A percentile compares a stretch with the other conserved stretches of the same genome.
Evolutionary conservation across 192 early-diverging fungal species (phyloP).

Genomic region (Backusella parvicylindrica): DNA sequence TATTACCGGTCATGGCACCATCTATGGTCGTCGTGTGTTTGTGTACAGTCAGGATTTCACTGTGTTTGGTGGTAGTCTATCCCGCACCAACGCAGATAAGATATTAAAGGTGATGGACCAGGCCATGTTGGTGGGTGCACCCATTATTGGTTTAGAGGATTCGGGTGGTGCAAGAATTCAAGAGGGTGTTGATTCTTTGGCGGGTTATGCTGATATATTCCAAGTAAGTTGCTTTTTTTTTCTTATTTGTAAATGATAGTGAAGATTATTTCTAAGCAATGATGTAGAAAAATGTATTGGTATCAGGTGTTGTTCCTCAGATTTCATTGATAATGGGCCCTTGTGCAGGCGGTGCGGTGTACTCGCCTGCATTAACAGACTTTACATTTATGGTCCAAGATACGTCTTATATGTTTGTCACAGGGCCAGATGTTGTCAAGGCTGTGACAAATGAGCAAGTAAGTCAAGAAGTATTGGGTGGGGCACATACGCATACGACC

Average conservation of each 20-base stretch:
- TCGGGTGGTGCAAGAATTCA: constrained; percentile 98
- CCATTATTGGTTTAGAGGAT: constrained; percentile 94
- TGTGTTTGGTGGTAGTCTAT: constrained; percentile 87
- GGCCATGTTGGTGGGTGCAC: constrained; percentile 89
- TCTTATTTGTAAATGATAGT: neutral
- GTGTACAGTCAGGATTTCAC: constrained; percentile 95
- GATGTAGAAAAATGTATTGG: constrained; percentile 73
- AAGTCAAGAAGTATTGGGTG: constrained; percentile 93
- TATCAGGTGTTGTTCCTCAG: constrained; percentile 93
- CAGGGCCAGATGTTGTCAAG: constrained; percentile 96
- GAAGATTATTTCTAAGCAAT: neutral
- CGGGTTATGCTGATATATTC: constrained; percentile 96
- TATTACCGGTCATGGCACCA: constrained; percentile 92
- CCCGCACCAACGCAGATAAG: constrained; percentile 85
- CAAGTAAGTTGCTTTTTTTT: constrained; percentile 38
- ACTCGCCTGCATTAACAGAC: constrained; percentile 95
- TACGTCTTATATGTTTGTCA: constrained; percentile 95
- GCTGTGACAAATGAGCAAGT: constrained; percentile 93
- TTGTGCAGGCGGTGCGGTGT: constrained; percentile 96
- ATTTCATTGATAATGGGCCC: constrained; percentile 97
- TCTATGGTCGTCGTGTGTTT: constrained; percentile 88
- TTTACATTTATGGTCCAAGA: constrained; percentile 97
- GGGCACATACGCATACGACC: constrained; percentile 83
- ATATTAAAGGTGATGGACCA: constrained; percentile 95
- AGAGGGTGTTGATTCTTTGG: constrained; percentile 95